Evolutionary conservation across 805 yeast genomes (phyloP), one percentile per base, ranked within the genome.

Genomic region (Torulaspora quercuum): DNA sequence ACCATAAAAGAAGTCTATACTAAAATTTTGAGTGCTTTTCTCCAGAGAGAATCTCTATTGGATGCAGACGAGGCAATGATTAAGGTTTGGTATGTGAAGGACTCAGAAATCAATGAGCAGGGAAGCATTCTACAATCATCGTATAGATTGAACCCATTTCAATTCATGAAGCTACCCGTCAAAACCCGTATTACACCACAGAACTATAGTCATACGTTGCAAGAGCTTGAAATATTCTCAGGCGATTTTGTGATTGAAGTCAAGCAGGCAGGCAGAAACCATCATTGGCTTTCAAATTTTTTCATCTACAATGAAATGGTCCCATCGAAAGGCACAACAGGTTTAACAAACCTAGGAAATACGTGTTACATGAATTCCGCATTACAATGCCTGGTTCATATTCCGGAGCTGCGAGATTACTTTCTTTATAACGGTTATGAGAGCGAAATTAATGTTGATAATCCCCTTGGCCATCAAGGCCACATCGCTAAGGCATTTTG

Each of bases 331-430:
- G 89, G 96, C 46, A 48, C 37, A 6, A 55, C 68, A 30, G 81
- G 97, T 43, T 47, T 81, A 53, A 65, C 70, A 35, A 89, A 86
- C 53, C 64, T 88, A 43, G 97, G 97, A 2, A 89, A 89, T 56
- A 80, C 95, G 0, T 89, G 97, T 59, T 89, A 87, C 59, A 88
- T 89, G 97, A 88, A 87, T 59, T 84, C 95, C 7, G 96, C 96
- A 0, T 63, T 90, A 29, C 97, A 92, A 55, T 90, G 97, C 53
- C 64, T 90, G 26, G 73, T 77, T 0, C 97, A 90, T 54, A 72
- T 89, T 8, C 95, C 95, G 1, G 95, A 87, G 57, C 61, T 92
- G 16, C 75, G 80, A 7, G 70, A 77, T 26, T 90, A 87, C 55
- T 92, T 90, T 51, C 62, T 80, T 23, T 75, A 72, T 51, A 73